Conservation (phyloP, 1,284 basidiomycete species). For the Microbotryomycetes sp. region DNA sequence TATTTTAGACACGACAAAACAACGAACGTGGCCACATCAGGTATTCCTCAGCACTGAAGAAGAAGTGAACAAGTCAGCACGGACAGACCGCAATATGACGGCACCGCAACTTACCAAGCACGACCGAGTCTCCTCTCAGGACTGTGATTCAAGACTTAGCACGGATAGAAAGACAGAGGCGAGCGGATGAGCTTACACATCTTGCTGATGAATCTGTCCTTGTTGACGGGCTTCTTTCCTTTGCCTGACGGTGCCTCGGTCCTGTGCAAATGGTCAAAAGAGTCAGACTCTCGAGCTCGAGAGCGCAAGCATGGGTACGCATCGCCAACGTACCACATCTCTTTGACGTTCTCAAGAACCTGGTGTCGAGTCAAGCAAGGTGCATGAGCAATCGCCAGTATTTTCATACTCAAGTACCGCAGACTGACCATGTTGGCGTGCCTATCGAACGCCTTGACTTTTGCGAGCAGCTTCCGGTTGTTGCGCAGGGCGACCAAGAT, state of each 20-base stretch:
- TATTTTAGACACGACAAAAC: background rate
- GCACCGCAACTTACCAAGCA: conserved; percentile 61
- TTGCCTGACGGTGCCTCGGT: conserved; percentile 96
- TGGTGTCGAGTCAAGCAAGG: conserved; percentile 37
- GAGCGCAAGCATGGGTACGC: too few relatives aligned
- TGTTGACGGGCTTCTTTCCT: conserved; percentile 97
- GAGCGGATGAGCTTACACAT: conserved; percentile 63
- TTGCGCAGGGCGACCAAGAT: conserved; percentile 95
- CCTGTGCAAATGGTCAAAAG: conserved; percentile 61
- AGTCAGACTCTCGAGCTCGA: too few relatives aligned
- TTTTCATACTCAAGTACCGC: background rate
- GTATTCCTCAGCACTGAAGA: conserved; percentile 31
- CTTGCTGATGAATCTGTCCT: conserved; percentile 98
- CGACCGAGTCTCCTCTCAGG: conserved; percentile 75
- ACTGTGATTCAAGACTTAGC: conserved; percentile 13
- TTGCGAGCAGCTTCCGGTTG: conserved; percentile 95
- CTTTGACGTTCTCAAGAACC: conserved; percentile 95
- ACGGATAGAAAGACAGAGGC: conserved; percentile 19
- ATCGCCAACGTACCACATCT: conserved; percentile 49
- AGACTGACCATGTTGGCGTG: conserved; percentile 91
- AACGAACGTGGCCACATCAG: background rate
- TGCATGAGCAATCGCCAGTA: background rate
- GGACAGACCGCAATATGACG: background rate
- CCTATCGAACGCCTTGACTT: conserved; percentile 98
- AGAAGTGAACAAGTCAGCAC: background rate